These are phyloP conservation scores for Neofusicoccum kwambonambiense DNA, from an alignment of 2,329 filamentous ascomycete genomes.

Conservation along the genomic window DNA sequence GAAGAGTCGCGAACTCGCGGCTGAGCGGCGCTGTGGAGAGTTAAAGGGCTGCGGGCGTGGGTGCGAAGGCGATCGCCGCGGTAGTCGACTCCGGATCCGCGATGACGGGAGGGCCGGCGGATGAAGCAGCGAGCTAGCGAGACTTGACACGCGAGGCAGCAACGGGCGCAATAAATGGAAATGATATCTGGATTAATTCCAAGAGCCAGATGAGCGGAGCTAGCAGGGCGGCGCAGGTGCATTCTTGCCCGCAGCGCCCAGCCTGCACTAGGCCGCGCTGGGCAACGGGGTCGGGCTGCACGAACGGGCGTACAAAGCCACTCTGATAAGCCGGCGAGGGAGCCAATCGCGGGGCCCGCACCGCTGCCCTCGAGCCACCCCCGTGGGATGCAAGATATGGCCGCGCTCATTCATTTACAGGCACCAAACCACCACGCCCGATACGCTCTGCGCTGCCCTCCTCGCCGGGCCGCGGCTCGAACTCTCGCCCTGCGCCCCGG, in stretches of 20 bases:
- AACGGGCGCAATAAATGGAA: conserved; percentile 11
- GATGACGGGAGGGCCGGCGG: conserved; percentile 5
- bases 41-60: conserved; percentile 9
- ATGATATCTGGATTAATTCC: background rate
- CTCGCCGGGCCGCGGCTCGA: background rate
- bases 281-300: background rate
- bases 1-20: no score
- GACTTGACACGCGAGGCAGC: conserved; percentile 14
- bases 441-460: background rate
- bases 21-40: conserved; percentile 3
- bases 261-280: background rate
- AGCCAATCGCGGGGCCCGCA: conserved; percentile 3
- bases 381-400: conserved; percentile 27
- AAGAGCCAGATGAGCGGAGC: no score
- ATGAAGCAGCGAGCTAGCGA: conserved; percentile 2
- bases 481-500: background rate
- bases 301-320: conserved; percentile 8
- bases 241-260: background rate
- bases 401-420: background rate
- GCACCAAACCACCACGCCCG: conserved; percentile 5
- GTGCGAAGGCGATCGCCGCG: background rate
- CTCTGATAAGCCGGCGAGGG: conserved; percentile 2
- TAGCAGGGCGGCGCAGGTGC: background rate
- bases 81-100: conserved; percentile 10
- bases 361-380: conserved; percentile 25